These are phyloP conservation scores for Paracamarosporium sp. DNA, from an alignment of 2,329 filamentous ascomycete genomes.

Conservation along the genomic window DNA sequence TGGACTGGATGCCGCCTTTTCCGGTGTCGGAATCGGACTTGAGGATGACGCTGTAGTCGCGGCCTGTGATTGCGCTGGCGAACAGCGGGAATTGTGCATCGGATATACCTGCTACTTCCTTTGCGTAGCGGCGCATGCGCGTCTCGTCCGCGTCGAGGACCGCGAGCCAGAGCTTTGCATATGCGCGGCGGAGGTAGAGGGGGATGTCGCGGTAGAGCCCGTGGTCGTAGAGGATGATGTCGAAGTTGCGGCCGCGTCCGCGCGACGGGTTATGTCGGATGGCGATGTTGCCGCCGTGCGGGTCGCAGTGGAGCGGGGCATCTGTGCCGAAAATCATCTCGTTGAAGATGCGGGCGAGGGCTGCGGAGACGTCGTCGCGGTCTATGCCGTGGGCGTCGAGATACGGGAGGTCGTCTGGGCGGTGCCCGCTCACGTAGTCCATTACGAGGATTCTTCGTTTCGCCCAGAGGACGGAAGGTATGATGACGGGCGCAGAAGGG, in stretches of 20 bases:
- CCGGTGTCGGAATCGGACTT: too few relatives aligned
- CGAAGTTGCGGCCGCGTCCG: slow-evolving; percentile 76
- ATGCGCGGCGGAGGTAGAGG: slow-evolving; percentile 76
- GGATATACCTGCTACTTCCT: slow-evolving; percentile 85
- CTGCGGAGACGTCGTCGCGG: slow-evolving; percentile 92
- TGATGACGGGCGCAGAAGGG: slow-evolving; percentile 78
- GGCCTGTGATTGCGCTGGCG: slow-evolving; percentile 92
- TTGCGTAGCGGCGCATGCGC: slow-evolving; percentile 85
- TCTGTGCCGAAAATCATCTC: slow-evolving; percentile 97
- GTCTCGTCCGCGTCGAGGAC: slow-evolving; percentile 88
- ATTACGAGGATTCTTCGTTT: slow-evolving; percentile 91
- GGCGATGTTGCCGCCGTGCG: slow-evolving; percentile 94
- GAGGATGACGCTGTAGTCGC: slow-evolving; percentile 81
- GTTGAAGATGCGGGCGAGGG: slow-evolving; percentile 92
- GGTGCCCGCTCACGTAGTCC: slow-evolving; percentile 86
- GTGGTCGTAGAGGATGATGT: slow-evolving; percentile 95
- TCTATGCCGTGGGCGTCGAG: slow-evolving; percentile 87
- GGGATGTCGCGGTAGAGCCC: slow-evolving; percentile 95
- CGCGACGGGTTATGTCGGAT: slow-evolving; percentile 76
- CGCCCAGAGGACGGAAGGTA: slow-evolving; percentile 89
- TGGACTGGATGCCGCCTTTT: slow-evolving; percentile 61
- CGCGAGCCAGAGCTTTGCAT: slow-evolving; percentile 97
- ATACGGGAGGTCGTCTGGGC: slow-evolving; percentile 87
- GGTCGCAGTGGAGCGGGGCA: slow-evolving; percentile 93
- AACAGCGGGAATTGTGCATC: slow-evolving; percentile 95